Evolutionary conservation across 73 alveolate species (phyloP), one percentile per base, ranked within the genome.

Genomic region (Tetrahymena thermophila): DNA sequence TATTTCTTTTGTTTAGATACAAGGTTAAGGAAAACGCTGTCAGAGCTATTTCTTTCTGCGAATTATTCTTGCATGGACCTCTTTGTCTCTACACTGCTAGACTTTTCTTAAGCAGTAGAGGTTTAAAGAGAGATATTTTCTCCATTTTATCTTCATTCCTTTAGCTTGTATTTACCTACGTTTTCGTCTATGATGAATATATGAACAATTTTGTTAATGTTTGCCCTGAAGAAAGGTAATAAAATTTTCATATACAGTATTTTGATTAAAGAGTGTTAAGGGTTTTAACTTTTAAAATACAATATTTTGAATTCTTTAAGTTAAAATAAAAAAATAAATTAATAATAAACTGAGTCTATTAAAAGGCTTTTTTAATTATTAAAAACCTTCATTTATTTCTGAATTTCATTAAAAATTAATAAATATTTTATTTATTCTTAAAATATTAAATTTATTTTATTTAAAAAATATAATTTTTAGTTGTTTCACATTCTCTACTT

Each of bases 401-500:
- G 15, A 23, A 9, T 56, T 10, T 56, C 85, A 56, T 56, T 56
- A 23, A 23, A 56, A 9, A 9, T 56, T 56, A 19, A 23, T 23
- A 9, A 23, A 25, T 56, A 56, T 56, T 56, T 23, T 23, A 56
- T 56, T 56, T 9, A 25, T 23, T 23, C 0, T 56, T 28, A 23
- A 31, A 71, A 71, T 71, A 71, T 71, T 71, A 8, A 71, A 58
- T 8, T 58, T 25, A n/a, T 71, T 4, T 71, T 71, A 5, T 71
- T 28, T 71, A 4, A 89, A 42, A 43, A 57, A 50, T 50, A 40
- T 40, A 5, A 50, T 50, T 50, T 50, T 5, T 34, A 93, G 95
- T 43, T 95, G 95, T 34, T 95, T 35, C 94, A 95, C 95, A 1
- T 95, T 85, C 84, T 55, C 94, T 19, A 25, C 57, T 35, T 6